Conservation (phyloP, 805 yeast species). For the Candida loeiensis region DNA sequence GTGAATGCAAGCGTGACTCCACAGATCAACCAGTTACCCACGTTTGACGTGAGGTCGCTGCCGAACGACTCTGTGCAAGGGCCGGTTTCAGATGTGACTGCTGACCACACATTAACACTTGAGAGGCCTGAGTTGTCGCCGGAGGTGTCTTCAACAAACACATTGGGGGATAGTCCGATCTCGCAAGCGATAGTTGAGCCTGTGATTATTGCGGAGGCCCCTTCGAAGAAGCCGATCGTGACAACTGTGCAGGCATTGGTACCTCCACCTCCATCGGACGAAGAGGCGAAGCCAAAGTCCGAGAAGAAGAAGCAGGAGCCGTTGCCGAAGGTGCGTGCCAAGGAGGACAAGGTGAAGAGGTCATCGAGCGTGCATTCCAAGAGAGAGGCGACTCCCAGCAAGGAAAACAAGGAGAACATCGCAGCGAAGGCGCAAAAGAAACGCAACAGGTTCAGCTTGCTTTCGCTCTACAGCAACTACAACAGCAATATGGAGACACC, state of each 20-base stretch:
- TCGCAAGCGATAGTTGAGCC: slow-evolving; percentile 7
- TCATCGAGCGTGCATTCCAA: slow-evolving; percentile 2
- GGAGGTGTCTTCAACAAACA: slow-evolving; percentile 2
- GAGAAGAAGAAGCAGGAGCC: slow-evolving; percentile 2
- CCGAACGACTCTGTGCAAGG: background rate
- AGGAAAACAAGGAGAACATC: slow-evolving; percentile 23
- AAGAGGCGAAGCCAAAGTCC: background rate
- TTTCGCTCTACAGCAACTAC: slow-evolving; percentile 40
- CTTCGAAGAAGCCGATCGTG: slow-evolving; percentile 7
- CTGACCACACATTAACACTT: background rate
- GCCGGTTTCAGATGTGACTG: no score
- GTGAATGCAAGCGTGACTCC: slow-evolving; percentile 20
- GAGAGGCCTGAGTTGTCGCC: slow-evolving; percentile 3
- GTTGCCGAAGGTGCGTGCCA: slow-evolving; percentile 2
- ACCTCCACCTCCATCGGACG: background rate
- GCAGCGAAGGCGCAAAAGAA: slow-evolving; percentile 26
- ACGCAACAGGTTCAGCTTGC: slow-evolving; percentile 40
- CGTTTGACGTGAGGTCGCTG: slow-evolving; percentile 19
- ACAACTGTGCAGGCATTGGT: slow-evolving; percentile 5
- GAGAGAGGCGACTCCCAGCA: slow-evolving; percentile 3
- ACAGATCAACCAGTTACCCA: slow-evolving; percentile 29
- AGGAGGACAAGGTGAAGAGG: slow-evolving; percentile 3
- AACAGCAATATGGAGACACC: slow-evolving; percentile 13
- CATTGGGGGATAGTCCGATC: slow-evolving; percentile 7
- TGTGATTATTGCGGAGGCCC: slow-evolving; percentile 9